Evolutionary conservation across 306 rosid genomes (phyloP), one percentile per base, ranked within the genome.

Genomic region (Sophora flavescens): DNA sequence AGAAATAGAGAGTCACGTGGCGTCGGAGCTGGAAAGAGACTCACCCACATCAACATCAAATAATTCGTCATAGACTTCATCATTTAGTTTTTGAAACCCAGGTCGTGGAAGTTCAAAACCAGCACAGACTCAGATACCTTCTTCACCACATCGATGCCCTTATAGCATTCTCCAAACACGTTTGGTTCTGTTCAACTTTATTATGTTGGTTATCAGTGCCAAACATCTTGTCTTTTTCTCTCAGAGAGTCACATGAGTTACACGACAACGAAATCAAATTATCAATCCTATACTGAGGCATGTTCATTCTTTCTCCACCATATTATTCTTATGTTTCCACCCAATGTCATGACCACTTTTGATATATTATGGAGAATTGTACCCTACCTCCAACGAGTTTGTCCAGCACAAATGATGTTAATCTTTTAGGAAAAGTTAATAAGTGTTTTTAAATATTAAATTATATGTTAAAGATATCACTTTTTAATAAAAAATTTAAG

Each of bases 31-130:
- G 84, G 86, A 84, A 82, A 86, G 85, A 74, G 77, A 76, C 50
- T 33, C 80, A 6, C 71, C 79, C 75, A 68, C 78, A 83, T 84
- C 85, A 75, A 72, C 86, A 82, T 79, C 88, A 83, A 11, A 62
- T 33, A 58, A 38, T 64, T 78, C 71, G 89, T 80, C 91, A 58
- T 58, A 70, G 74, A 15, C 57, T 70, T 82, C 87, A 90, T 90
- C 87, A 87, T 90, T 84, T 62, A 48, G 60, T 47, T n/a, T 73
- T 88, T 86, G 92, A 88, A 90, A 68, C 77, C 30, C 1, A 44
- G 1, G 32, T 74, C 39, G 8, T 32, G 35, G 61, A 67, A 61
- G 50, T 38, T 71, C 50, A 36, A 36, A 70, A 39, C 5, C 52
- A 35, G 33, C 72, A 3, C 52, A 72, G 39, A 12, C 18, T 57